Evolutionary conservation across 1,284 basidiomycete genomes (phyloP).

Genomic region (Lignosus rhinocerotis): DNA sequence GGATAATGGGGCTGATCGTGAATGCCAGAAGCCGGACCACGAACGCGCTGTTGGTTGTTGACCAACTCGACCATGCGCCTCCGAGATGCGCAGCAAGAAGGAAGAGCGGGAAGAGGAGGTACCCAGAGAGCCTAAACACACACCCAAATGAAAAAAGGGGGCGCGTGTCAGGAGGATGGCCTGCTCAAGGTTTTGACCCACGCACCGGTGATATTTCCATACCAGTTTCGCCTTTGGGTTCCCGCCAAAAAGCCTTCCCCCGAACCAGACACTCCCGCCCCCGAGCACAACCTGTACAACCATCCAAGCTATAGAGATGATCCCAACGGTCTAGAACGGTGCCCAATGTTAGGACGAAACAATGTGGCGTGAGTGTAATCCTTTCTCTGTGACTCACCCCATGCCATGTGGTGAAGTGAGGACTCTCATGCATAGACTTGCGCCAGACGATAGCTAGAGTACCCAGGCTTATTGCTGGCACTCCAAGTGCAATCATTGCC

Average conservation of each 20-base stretch:
- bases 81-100: slow-evolving; percentile 61
- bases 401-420: slow-evolving; percentile 70
- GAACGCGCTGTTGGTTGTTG: slow-evolving; percentile 37
- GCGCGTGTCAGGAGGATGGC: not conserved
- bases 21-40: slow-evolving; percentile 52
- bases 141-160: not conserved
- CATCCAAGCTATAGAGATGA: slow-evolving; percentile 55
- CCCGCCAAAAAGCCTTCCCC: slow-evolving; percentile 63
- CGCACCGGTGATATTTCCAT: slow-evolving; percentile 78
- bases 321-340: slow-evolving; percentile 51
- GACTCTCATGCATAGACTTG: slow-evolving; percentile 46
- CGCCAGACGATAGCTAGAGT: slow-evolving; percentile 54
- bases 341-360: slow-evolving; percentile 7
- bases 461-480: slow-evolving; percentile 57
- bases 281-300: slow-evolving; percentile 56
- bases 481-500: slow-evolving; percentile 51
- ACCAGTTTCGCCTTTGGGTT: slow-evolving; percentile 61
- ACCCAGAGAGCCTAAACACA: slow-evolving; percentile 59
- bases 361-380: slow-evolving; percentile 10
- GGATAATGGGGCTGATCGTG: slow-evolving; percentile 46
- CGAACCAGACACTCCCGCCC: slow-evolving; percentile 69
- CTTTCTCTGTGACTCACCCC: slow-evolving; percentile 45
- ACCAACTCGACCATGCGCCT: slow-evolving; percentile 65
- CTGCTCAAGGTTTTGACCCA: not conserved
- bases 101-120: slow-evolving; percentile 56